A percentile compares a stretch with the other conserved stretches of the same genome.
These are phyloP conservation scores for Fusarium agapanthi DNA, from an alignment of 2,329 filamentous ascomycete species.

Conservation along the genomic window DNA sequence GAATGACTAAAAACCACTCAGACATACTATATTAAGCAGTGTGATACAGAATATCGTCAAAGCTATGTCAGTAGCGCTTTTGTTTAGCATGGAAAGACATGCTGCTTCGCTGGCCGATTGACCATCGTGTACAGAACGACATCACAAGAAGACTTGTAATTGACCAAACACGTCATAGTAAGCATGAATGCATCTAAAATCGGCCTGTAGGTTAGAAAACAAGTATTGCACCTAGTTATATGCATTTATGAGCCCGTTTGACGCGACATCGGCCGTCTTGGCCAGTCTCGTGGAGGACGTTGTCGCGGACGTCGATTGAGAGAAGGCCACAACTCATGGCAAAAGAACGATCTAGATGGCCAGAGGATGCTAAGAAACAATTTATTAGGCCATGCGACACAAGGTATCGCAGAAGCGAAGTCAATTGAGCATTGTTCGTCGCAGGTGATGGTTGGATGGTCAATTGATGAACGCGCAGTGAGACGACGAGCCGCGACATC, in stretches of 20 bases:
- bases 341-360: no score
- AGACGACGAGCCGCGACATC: no score
- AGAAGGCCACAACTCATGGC: background rate
- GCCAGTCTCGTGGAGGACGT: background rate
- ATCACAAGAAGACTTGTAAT: background rate
- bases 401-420: fast-evolving
- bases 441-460: background rate
- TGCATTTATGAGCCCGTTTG: fast-evolving
- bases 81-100: background rate
- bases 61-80: fast-evolving
- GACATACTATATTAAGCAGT: fast-evolving
- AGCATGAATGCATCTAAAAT: fast-evolving
- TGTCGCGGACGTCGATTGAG: background rate
- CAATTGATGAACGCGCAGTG: no score
- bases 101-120: background rate
- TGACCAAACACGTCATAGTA: no score
- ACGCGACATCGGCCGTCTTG: background rate
- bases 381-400: background rate
- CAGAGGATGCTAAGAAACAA: no score
- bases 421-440: background rate
- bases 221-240: fast-evolving
- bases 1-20: fast-evolving
- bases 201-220: fast-evolving
- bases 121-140: background rate
- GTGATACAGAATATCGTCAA: fast-evolving